A percentile compares a stretch with the other conserved stretches of the same genome.
phyloP scores from a whole-genome alignment of 495 filamentous ascomycete genomes.

The Penicillium silybi region DNA sequence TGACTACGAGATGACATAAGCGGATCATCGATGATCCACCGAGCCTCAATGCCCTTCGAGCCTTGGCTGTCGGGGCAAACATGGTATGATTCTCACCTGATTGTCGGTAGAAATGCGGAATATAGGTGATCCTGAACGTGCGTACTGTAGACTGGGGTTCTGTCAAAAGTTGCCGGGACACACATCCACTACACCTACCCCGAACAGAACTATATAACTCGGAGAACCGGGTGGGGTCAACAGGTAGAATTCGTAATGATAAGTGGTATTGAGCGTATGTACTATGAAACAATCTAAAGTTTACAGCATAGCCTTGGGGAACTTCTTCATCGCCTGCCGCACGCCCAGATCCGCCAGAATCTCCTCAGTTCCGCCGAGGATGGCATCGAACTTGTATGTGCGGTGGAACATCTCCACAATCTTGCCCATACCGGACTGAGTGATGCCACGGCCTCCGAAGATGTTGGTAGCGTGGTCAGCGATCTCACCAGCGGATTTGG shows the following conservation, averaged over 20 bases:
- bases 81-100: too few species aligned
- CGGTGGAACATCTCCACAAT: slow-evolving; percentile 78
- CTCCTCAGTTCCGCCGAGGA: slow-evolving; percentile 82
- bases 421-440: slow-evolving; percentile 77
- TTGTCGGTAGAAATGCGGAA: too few species aligned
- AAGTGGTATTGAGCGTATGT: neutral
- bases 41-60: neutral
- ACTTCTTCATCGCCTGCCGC: slow-evolving; percentile 73
- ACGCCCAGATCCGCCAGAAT: slow-evolving; percentile 79
- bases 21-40: neutral
- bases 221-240: too few species aligned
- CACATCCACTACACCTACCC: too few species aligned
- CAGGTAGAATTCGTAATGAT: too few species aligned
- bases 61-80: too few species aligned
- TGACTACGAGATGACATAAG: neutral
- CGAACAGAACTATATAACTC: too few species aligned
- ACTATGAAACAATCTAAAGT: neutral
- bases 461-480: slow-evolving; percentile 82
- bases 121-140: too few species aligned
- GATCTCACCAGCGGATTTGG: slow-evolving; percentile 73
- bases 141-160: too few species aligned
- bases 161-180: too few species aligned
- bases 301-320: slow-evolving; percentile 80
- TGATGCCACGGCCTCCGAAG: slow-evolving; percentile 78
- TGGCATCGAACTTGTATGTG: slow-evolving; percentile 86